Conservation (phyloP, 768 basidiomycete genomes). For the Lentinula aciculospora region DNA sequence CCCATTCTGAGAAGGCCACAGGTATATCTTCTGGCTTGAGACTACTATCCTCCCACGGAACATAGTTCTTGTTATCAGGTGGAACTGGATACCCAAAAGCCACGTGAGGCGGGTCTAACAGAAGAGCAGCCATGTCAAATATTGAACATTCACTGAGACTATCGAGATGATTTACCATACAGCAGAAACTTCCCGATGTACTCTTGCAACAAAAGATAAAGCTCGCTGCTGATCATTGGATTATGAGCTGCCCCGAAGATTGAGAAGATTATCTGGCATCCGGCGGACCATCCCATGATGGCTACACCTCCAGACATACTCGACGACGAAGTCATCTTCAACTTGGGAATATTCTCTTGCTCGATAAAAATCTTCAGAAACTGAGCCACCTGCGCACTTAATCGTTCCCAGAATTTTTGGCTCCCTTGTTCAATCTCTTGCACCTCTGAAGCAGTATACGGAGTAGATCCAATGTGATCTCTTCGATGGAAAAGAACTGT, state of each 20-base stretch:
- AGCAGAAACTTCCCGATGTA: constrained; percentile 12
- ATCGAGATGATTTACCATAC: constrained; percentile 15
- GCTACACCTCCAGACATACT: constrained; percentile 14
- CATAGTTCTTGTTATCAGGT: background rate
- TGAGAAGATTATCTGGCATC: constrained; percentile 8
- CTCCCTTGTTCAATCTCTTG: constrained; percentile 12
- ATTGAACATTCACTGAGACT: no score
- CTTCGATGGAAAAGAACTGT: constrained; percentile 17
- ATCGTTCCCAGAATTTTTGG: constrained; percentile 10
- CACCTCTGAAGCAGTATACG: constrained; percentile 16
- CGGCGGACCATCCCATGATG: constrained; percentile 17
- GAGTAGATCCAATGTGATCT: constrained; percentile 17
- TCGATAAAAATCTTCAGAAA: constrained; percentile 15
- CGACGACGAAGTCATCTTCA: constrained; percentile 3
- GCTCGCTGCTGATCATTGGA: background rate
- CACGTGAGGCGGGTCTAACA: constrained; percentile 9
- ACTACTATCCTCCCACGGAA: constrained; percentile 8
- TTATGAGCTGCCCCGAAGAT: constrained; percentile 6
- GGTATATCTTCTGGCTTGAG: constrained; percentile 7
- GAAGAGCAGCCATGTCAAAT: background rate
- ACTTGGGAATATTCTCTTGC: constrained; percentile 11
- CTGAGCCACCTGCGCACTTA: constrained; percentile 12
- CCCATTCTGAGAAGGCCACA: constrained; percentile 7
- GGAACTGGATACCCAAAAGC: constrained; percentile 11
- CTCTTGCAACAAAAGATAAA: background rate